Percentiles rank a stretch among this genome's conserved stretches.
Evolutionary conservation across 345 rosid genomes (phyloP).

Genomic region (Stellera chamaejasme): DNA sequence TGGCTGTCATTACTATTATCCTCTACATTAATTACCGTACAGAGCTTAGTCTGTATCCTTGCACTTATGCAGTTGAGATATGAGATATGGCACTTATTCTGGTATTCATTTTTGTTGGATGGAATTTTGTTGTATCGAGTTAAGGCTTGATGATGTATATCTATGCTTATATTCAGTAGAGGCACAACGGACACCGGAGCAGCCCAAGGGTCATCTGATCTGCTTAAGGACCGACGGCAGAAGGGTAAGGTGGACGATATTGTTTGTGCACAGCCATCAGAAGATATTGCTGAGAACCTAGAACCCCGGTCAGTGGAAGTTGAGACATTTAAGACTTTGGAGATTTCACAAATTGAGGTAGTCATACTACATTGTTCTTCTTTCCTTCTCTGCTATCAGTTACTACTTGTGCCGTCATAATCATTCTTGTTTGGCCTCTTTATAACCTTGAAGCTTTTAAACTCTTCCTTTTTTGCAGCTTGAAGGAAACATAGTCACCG

Average conservation of each 20-base stretch:
- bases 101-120: not conserved
- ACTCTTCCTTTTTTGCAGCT: conserved; percentile 28
- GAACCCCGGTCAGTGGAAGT: conserved; percentile 32
- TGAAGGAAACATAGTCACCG: conserved; percentile 16
- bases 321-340: conserved; percentile 25
- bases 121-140: not conserved
- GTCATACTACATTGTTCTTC: conserved; percentile 30
- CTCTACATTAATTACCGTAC: not conserved
- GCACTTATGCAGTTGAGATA: not conserved
- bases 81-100: not conserved
- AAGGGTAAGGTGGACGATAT: not conserved
- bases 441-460: not conserved
- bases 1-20: no score
- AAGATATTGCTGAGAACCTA: conserved; percentile 20
- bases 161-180: conserved; percentile 30
- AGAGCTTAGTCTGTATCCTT: not conserved
- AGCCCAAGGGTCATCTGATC: conserved; percentile 34
- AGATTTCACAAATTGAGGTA: conserved; percentile 25
- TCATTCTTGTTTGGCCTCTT: not conserved
- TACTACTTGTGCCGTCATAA: conserved; percentile 2
- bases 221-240: conserved; percentile 15
- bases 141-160: conserved; percentile 5
- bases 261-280: not conserved
- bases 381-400: conserved; percentile 1
- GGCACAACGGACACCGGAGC: conserved; percentile 17